A percentile compares a stretch with the other conserved stretches of the same genome.
These are phyloP conservation scores for Choiromyces venosus DNA, from an alignment of 495 filamentous ascomycete genomes.

Conservation along the genomic window DNA sequence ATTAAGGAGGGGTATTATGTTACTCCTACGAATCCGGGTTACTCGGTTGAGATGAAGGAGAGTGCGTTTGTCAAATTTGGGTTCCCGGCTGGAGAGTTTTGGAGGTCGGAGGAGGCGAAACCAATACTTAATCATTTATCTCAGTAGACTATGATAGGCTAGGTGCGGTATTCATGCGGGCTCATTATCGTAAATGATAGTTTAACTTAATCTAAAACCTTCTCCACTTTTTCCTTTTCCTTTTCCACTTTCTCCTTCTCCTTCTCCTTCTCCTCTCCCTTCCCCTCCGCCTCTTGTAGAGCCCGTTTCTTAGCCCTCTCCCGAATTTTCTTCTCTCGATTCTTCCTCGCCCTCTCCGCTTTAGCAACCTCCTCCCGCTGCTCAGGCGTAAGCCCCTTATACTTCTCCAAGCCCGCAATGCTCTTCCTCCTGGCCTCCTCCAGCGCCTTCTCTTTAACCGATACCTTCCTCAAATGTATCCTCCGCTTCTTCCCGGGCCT, in stretches of 20 bases:
- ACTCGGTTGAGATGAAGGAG: slow-evolving; percentile 87
- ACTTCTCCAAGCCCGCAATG: slow-evolving; percentile 27
- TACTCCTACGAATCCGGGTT: slow-evolving; percentile 75
- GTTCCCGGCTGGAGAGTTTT: slow-evolving; percentile 75
- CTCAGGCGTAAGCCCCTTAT: slow-evolving; percentile 20
- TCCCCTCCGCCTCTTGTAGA: neutral
- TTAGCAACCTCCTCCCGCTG: slow-evolving; percentile 18
- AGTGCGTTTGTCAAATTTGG: slow-evolving; percentile 74
- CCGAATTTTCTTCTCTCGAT: slow-evolving; percentile 32
- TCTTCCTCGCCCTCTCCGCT: slow-evolving; percentile 25
- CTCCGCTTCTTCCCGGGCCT: slow-evolving; percentile 28
- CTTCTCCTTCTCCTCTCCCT: neutral
- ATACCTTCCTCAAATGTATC: slow-evolving; percentile 9
- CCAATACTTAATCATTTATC: slow-evolving; percentile 54
- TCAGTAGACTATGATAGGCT: neutral
- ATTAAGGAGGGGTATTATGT: slow-evolving; percentile 83
- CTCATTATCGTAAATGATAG: neutral
- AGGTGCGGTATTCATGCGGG: neutral
- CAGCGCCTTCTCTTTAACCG: slow-evolving; percentile 7
- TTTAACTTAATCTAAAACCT: slow-evolving; percentile 2
- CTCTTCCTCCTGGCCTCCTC: slow-evolving; percentile 25
- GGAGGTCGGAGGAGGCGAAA: slow-evolving; percentile 66
- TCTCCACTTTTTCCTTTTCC: neutral
- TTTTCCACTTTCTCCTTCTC: neutral
- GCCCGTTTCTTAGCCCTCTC: slow-evolving; percentile 25